Conservation (phyloP, 352 stramenopile species). For the Phytopythium montanum region DNA sequence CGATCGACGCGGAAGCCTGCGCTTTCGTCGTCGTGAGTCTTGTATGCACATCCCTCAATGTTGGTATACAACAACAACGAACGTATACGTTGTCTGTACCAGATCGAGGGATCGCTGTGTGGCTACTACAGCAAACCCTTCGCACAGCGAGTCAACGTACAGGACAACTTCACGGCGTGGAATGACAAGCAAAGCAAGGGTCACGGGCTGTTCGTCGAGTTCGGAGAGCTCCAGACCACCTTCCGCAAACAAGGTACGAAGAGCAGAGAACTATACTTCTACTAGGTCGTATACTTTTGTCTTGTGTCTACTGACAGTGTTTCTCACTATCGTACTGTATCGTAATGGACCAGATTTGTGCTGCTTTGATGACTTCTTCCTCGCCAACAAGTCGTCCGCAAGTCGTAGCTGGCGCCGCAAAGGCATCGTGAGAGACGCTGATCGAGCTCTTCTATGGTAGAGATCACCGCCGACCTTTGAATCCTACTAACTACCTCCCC, state of each 20-base stretch:
- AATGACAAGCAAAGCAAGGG: constrained; percentile 41
- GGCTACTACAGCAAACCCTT: constrained; percentile 69
- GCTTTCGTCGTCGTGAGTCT: constrained; percentile 43
- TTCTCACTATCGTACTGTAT: too few relatives aligned
- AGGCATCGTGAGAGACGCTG: constrained; percentile 27
- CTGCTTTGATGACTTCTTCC: constrained; percentile 52
- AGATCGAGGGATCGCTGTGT: constrained; percentile 70
- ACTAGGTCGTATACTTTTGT: too few relatives aligned
- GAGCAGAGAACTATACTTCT: too few relatives aligned
- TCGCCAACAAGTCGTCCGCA: constrained; percentile 1
- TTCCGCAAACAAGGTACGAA: constrained; percentile 39
- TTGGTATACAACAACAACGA: background rate
- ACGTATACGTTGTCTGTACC: background rate
- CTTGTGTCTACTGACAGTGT: too few relatives aligned
- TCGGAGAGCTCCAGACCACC: constrained; percentile 59
- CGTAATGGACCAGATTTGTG: constrained; percentile 41
- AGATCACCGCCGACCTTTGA: background rate
- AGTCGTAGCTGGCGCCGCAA: constrained; percentile 16
- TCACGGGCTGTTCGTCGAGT: constrained; percentile 52
- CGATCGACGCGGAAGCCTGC: constrained; percentile 27
- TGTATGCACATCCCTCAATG: background rate
- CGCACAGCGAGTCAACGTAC: constrained; percentile 28
- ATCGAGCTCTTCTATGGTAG: background rate
- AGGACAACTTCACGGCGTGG: constrained; percentile 42
- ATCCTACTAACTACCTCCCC: background rate